These are phyloP conservation scores for Zygosaccharomyces pseudorouxii DNA, from an alignment of 805 yeast genomes.

Conservation along the genomic window DNA sequence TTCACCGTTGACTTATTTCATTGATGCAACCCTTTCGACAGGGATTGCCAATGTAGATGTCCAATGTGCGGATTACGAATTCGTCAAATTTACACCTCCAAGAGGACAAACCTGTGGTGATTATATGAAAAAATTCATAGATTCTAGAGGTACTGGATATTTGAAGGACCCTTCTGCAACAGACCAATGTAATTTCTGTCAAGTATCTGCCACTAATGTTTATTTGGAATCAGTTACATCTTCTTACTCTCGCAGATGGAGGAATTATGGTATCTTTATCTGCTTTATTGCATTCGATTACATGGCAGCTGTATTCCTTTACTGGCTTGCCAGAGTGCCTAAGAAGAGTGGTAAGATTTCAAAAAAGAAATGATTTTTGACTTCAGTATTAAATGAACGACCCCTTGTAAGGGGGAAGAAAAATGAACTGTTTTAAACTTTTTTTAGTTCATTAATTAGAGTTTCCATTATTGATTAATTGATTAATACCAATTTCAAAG, in stretches of 20 bases:
- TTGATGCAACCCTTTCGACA: constrained; percentile 49
- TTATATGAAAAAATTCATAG: constrained; percentile 41
- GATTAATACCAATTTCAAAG: no score
- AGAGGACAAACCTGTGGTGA: constrained; percentile 53
- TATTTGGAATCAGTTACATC: constrained; percentile 48
- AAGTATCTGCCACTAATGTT: constrained; percentile 49
- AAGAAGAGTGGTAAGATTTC: constrained; percentile 37
- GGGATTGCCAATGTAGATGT: constrained; percentile 51
- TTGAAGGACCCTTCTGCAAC: constrained; percentile 46
- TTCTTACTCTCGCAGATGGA: constrained; percentile 43
- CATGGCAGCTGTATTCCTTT: constrained; percentile 40
- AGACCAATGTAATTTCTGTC: constrained; percentile 53
- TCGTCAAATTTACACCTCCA: constrained; percentile 47
- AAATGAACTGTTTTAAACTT: no score
- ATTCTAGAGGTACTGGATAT: constrained; percentile 42
- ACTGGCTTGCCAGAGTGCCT: constrained; percentile 74
- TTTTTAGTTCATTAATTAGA: no score
- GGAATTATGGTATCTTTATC: constrained; percentile 55
- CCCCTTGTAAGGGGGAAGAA: no score
- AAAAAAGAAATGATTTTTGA: no score
- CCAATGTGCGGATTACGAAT: constrained; percentile 46
- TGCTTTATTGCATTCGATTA: constrained; percentile 48
- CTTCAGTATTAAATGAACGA: no score
- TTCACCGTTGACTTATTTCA: constrained; percentile 65
- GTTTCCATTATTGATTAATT: no score